phyloP scores from a whole-genome alignment of 2,329 filamentous ascomycete species.

The Aphanoascus verrucosus region DNA sequence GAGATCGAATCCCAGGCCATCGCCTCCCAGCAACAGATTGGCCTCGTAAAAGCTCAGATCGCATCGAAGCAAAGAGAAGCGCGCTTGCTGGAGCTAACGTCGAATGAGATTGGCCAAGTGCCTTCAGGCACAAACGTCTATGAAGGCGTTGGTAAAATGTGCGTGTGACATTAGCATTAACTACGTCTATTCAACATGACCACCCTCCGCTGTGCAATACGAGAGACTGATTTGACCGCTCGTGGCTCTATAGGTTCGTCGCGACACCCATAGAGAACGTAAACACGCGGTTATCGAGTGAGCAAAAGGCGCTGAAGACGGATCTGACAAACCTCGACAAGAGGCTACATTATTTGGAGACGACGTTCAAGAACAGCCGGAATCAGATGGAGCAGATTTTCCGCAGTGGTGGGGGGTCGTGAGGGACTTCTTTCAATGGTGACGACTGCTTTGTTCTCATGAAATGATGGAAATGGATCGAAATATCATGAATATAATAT shows the following conservation, averaged over 20 bases:
- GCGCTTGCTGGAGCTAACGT: conserved; percentile 77
- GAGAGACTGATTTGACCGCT: not conserved
- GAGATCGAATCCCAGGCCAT: conserved; percentile 89
- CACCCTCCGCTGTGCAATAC: too few relatives aligned
- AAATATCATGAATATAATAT: too few relatives aligned
- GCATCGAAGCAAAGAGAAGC: conserved; percentile 76
- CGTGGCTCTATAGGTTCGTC: conserved; percentile 65
- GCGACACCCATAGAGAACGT: conserved; percentile 61
- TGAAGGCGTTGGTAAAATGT: conserved; percentile 97
- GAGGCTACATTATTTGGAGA: conserved; percentile 85
- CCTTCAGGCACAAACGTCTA: conserved; percentile 71
- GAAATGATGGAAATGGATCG: too few relatives aligned
- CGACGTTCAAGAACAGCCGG: conserved; percentile 86
- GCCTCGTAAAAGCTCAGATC: conserved; percentile 73
- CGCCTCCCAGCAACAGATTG: conserved; percentile 83
- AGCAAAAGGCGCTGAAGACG: conserved; percentile 62
- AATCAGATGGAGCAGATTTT: conserved; percentile 86
- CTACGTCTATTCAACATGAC: too few relatives aligned
- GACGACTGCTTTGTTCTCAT: too few relatives aligned
- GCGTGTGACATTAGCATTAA: conserved; percentile 24
- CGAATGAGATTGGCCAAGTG: conserved; percentile 65
- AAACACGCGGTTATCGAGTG: conserved; percentile 61
- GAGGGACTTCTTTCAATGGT: too few relatives aligned
- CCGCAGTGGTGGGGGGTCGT: conserved; percentile 40
- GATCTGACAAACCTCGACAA: conserved; percentile 77